Evolutionary conservation across 2,329 filamentous ascomycete species (phyloP), one percentile per base, ranked within the genome.

Genomic region (Claviceps maximensis): DNA sequence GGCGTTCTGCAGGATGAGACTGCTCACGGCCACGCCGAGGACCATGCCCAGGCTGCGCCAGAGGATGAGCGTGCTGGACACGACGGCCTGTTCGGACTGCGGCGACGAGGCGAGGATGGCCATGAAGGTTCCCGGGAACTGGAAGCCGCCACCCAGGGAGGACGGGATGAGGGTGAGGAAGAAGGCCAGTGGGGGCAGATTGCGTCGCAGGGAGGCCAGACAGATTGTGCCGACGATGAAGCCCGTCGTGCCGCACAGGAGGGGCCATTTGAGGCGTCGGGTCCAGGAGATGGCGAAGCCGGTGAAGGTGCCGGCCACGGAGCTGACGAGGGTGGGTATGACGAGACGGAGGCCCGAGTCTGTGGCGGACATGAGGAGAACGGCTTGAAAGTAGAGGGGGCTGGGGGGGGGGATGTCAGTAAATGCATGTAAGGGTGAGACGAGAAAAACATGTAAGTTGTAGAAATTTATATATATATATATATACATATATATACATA

Each of bases 381-480:
- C 84, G 40, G 82, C 84, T 63, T 88, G 85, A 69, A 87, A 89
- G 70, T 84, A 90, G 8, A 90, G 71, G 0, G 86, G 86, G 6
- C 80, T 80, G 29, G 9, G 45, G n/a, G 8, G 45, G 9, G 45
- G n/a, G 8, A 27, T 3, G 45, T 21, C 9, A 23, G 41, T 12
- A 10, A n/a, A n/a, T n/a, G n/a, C n/a, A n/a, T n/a, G n/a, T n/a
- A n/a, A n/a, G n/a, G n/a, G n/a, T n/a, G n/a, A n/a, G n/a, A n/a
- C n/a, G n/a, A n/a, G n/a, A n/a, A n/a, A n/a, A n/a, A n/a, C n/a
- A n/a, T n/a, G n/a, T n/a, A n/a, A n/a, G n/a, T n/a, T n/a, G n/a
- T n/a, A n/a, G n/a, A n/a, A n/a, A n/a, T n/a, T n/a, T n/a, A n/a
- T n/a, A n/a, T n/a, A n/a, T n/a, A n/a, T n/a, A n/a, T n/a, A 38